These are phyloP conservation scores for Zygosaccharomyces kombuchaensis DNA, from an alignment of 805 yeast species.

Conservation along the genomic window DNA sequence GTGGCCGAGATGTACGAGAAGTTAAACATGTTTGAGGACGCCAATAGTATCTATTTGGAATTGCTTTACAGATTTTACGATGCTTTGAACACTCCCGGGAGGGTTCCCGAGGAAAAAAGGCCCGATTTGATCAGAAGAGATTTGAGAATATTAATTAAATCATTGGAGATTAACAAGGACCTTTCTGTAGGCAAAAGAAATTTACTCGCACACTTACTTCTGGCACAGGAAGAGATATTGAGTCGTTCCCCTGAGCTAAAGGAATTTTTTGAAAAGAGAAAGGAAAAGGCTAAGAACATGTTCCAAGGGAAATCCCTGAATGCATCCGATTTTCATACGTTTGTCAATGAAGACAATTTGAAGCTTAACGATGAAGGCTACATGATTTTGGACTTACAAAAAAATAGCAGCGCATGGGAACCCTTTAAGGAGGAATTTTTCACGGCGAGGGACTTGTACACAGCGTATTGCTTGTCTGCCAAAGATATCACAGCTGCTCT, in stretches of 20 bases:
- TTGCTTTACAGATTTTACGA: slow-evolving; percentile 55
- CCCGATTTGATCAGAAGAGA: slow-evolving; percentile 66
- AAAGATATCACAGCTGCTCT: slow-evolving; percentile 65
- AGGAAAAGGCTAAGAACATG: slow-evolving; percentile 22
- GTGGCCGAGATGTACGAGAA: slow-evolving; percentile 83
- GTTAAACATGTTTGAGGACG: slow-evolving; percentile 56
- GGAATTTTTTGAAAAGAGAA: slow-evolving; percentile 33
- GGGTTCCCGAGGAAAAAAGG: slow-evolving; percentile 36
- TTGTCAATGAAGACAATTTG: slow-evolving; percentile 28
- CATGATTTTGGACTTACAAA: slow-evolving; percentile 33
- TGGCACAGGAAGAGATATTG: slow-evolving; percentile 64
- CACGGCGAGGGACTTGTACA: slow-evolving; percentile 68
- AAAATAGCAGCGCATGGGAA: slow-evolving; percentile 55
- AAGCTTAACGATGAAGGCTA: slow-evolving; percentile 31
- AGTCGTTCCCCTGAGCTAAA: slow-evolving; percentile 38
- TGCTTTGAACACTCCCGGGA: slow-evolving; percentile 43
- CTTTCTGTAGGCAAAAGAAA: slow-evolving; percentile 51
- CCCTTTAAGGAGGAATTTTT: slow-evolving; percentile 76
- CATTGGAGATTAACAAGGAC: slow-evolving; percentile 53
- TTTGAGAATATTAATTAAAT: slow-evolving; percentile 61
- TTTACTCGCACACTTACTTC: slow-evolving; percentile 54
- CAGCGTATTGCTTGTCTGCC: slow-evolving; percentile 62
- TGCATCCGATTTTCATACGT: slow-evolving; percentile 25
- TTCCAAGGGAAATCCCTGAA: slow-evolving; percentile 16
- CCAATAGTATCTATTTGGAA: slow-evolving; percentile 63